Evolutionary conservation across 352 stramenopile genomes (phyloP), one percentile per base, ranked within the genome.

Genomic region (Globisporangium barbulae): DNA sequence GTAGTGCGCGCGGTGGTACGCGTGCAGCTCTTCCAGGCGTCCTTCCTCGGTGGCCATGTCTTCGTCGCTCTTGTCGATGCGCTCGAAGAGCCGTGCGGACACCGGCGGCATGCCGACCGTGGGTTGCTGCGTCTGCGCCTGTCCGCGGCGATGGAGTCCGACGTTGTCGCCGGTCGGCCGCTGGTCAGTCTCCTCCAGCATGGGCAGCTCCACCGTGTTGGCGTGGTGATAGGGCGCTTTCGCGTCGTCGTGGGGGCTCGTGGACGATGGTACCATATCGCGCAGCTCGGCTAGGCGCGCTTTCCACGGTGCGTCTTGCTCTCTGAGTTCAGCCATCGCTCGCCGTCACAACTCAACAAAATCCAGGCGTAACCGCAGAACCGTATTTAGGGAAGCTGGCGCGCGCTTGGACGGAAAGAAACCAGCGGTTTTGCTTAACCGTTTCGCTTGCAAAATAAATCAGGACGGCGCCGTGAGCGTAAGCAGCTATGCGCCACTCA

Each of bases 21-120:
- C 69, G 45, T 75, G 67, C 22, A 90, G 79, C 61, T 91, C 82
- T 42, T 91, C 73, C 22, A 79, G 50, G 21, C 82, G 71, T 0
- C 75, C 80, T 63, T 86, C 75, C 15, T 55, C 64, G 17, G 80
- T 89, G n/a, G 79, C 69, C 56, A 89, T 63, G 31, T 72, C 53
- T 28, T 71, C 69, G 57, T 87, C 75, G 44, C 74, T 75, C 44
- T 79, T 55, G 28, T 52, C 64, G 2, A 70, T 53, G 57, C 42
- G 64, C n/a, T 41, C 13, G 59, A 70, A 70, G 44, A 70, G 22
- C 19, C 64, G 57, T 31, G 57, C 9, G 21, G 64, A 65, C 42
- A 50, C 13, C 25, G 57, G 57, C 31, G 33, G 31, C 41, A 70
- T 58, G 44, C 30, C 19, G 8, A 53, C 45, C 10, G 25, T n/a